Conservation (phyloP, 2,329 filamentous ascomycete genomes). For the Emergomyces pasteurianus region DNA sequence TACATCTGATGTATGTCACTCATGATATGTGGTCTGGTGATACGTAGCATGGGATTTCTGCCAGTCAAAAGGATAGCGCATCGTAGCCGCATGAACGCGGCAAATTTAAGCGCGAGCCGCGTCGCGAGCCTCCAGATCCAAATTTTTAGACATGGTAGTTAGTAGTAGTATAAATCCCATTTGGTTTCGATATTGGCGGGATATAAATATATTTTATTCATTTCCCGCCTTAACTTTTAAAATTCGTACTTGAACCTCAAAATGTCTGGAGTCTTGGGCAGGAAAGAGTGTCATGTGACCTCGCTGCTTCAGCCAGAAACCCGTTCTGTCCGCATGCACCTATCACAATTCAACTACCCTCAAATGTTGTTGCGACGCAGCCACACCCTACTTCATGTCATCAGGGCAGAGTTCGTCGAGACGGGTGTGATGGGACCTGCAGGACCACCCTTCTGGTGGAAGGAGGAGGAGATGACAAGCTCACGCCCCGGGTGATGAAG, state of each 20-base stretch:
- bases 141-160: too few species aligned
- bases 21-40: not conserved
- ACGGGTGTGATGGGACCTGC: slow-evolving; percentile 1
- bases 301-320: not conserved
- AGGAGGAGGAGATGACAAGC: not conserved
- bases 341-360: not conserved
- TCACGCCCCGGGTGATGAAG: not conserved
- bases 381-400: not conserved
- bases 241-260: too few species aligned
- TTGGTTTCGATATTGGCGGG: not conserved
- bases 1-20: not conserved
- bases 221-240: too few species aligned
- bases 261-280: too few species aligned
- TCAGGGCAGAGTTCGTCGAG: not conserved
- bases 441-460: not conserved
- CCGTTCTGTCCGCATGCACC: not conserved
- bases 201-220: not conserved
- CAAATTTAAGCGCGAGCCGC: not conserved
- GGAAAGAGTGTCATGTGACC: not conserved
- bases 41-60: not conserved
- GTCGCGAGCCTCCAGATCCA: not conserved
- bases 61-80: not conserved
- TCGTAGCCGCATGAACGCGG: not conserved
- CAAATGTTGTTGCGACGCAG: not conserved
- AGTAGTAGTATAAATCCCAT: too few species aligned